Conservation (phyloP, 2,329 filamentous ascomycete species). For the Claviceps paspali region DNA sequence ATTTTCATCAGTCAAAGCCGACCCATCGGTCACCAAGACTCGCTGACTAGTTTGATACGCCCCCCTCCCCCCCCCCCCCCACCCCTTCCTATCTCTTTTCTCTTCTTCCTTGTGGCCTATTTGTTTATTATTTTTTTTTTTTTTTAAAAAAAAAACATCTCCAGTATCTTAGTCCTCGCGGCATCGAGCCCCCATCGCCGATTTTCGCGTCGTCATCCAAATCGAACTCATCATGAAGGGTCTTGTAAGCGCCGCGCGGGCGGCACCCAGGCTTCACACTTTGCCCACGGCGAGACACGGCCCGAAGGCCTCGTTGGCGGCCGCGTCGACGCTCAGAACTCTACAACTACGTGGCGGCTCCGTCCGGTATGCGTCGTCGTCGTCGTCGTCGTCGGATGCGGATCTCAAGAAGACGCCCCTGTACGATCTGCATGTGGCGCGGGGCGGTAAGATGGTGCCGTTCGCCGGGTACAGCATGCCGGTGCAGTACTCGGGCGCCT, state of each 20-base stretch:
- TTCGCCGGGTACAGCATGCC: conserved; percentile 92
- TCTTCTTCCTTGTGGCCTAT: neutral
- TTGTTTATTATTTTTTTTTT: neutral
- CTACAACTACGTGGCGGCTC: too few species aligned
- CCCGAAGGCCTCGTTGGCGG: conserved; percentile 5
- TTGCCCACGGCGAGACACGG: neutral
- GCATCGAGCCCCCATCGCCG: too few species aligned
- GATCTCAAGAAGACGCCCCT: conserved; percentile 46
- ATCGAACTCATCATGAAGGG: conserved; percentile 14
- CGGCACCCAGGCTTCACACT: conserved; percentile 14
- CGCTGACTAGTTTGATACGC: too few species aligned
- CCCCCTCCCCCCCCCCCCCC: too few species aligned
- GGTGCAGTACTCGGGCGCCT: conserved; percentile 66
- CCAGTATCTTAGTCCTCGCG: too few species aligned
- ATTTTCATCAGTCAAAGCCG: too few species aligned
- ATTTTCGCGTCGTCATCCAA: too few species aligned
- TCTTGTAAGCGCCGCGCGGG: conserved; percentile 16
- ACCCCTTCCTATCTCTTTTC: neutral
- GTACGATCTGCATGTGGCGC: conserved; percentile 60
- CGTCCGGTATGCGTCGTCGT: neutral
- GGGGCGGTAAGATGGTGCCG: conserved; percentile 89
- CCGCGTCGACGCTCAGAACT: too few species aligned
- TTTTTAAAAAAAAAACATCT: too few species aligned
- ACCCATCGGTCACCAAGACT: too few species aligned
- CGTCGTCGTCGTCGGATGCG: conserved; percentile 10